Conservation (phyloP, 306 rosid genomes). For the Luffa acutangula region DNA sequence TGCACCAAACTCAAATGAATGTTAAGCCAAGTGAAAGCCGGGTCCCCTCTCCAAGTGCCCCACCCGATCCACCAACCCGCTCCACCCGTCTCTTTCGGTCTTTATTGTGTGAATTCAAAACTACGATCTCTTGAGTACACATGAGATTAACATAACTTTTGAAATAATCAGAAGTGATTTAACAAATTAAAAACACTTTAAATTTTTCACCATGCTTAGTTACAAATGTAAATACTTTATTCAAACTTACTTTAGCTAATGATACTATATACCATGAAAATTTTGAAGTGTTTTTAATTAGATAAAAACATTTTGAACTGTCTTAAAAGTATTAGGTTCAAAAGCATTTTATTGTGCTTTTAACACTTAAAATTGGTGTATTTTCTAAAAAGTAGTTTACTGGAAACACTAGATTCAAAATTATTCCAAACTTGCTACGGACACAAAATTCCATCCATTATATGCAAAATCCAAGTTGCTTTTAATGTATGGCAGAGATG, state of each 20-base stretch:
- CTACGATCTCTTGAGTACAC: not conserved
- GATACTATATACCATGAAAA: too few species aligned
- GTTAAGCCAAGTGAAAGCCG: not conserved
- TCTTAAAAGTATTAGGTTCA: not conserved
- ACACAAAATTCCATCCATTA: not conserved
- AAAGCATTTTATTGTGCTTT: not conserved
- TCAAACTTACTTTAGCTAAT: too few species aligned
- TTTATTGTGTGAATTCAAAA: not conserved
- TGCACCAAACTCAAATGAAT: slow-evolving; percentile 5
- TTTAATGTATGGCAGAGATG: not conserved
- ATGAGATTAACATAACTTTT: not conserved
- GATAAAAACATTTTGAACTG: too few species aligned
- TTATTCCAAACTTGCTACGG: not conserved
- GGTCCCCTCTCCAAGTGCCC: not conserved
- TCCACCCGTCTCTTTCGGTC: not conserved
- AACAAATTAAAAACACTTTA: not conserved
- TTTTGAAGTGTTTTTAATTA: too few species aligned
- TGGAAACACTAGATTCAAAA: not conserved
- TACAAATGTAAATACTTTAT: too few species aligned
- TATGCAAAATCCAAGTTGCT: not conserved
- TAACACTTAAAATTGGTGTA: not conserved
- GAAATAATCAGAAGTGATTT: not conserved
- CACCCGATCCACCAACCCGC: not conserved
- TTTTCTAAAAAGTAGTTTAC: not conserved
- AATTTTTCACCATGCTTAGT: too few species aligned